Evolutionary conservation across 768 basidiomycete genomes (phyloP), one percentile per base, ranked within the genome.

Genomic region (Cystobasidium tubakii): DNA sequence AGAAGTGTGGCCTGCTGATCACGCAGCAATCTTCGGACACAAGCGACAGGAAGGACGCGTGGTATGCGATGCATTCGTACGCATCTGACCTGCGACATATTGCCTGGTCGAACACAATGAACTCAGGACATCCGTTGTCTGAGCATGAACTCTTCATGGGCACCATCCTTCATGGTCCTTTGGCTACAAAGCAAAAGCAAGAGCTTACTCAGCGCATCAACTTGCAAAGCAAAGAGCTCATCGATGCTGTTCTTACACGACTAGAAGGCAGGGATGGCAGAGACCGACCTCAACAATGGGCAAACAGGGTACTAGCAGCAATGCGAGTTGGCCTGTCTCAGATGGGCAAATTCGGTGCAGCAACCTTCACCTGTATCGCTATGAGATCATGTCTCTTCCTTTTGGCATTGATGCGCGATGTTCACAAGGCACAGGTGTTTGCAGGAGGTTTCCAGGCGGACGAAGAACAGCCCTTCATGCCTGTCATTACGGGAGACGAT

Each of bases 171-270:
- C 69, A 71, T 29, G 69, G 69, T 4, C 50, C 69, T 34, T 36
- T 71, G 29, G 50, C 69, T 23, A 71, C 69, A 33, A 71, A 71
- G 33, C 33, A 34, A 23, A 71, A 71, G 27, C 50, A 71, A 36
- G 69, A 71, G 29, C 53, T 71, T 29, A 71, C 43, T 7, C 27
- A 31, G n/a, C 23, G 69, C 36, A 31, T 71, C 69, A 71, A 71
- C n/a, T 34, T 71, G 31, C 69, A 71, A 71, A 54, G 69, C 69
- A 71, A 71, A 27, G 69, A 71, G 69, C 69, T 71, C 27, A 71
- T 71, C 23, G 69, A 71, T 44, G 55, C 13, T 34, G 31, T 71
- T 10, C 69, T 71, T 17, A 33, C 27, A 1, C 21, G 69, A 10
- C 54, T 71, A 10, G 69, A 71, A 34, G 69, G 69, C 21, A 27